These are phyloP conservation scores for Vickermania ingenoplastis DNA, from an alignment of 208 protist species.

Conservation along the genomic window DNA sequence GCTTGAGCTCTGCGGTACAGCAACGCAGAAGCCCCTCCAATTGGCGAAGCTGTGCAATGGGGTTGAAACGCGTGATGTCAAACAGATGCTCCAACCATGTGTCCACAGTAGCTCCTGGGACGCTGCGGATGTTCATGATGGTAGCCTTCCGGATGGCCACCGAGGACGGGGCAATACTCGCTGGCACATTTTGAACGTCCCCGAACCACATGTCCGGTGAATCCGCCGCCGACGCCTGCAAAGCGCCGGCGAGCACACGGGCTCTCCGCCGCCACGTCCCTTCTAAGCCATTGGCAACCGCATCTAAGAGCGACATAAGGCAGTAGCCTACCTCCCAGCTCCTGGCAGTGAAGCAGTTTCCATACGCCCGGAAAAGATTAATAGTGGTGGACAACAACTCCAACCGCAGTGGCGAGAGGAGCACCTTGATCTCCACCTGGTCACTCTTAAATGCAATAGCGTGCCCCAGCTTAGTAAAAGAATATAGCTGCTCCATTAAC, in stretches of 20 bases:
- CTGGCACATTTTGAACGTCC: conserved; percentile 38
- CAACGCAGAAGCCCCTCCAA: conserved; percentile 54
- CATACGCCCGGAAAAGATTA: conserved; percentile 55
- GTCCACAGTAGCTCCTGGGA: conserved; percentile 38
- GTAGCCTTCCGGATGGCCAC: conserved; percentile 30
- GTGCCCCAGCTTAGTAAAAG: conserved; percentile 46
- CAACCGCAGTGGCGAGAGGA: conserved; percentile 41
- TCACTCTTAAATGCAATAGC: conserved; percentile 15
- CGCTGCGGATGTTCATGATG: conserved; percentile 26
- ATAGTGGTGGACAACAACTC: conserved; percentile 50
- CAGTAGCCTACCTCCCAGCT: conserved; percentile 66
- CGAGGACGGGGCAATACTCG: conserved; percentile 23
- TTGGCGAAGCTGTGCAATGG: conserved; percentile 63
- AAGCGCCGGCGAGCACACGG: background rate
- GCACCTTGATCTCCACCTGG: conserved; percentile 27
- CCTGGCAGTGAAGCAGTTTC: conserved; percentile 42
- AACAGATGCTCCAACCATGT: conserved; percentile 77
- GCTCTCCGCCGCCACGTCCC: conserved; percentile 54
- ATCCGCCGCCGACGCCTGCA: background rate
- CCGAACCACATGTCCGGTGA: conserved; percentile 66
- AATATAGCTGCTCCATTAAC: conserved; percentile 52
- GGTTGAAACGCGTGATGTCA: conserved; percentile 61
- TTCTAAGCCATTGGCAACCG: conserved; percentile 67
- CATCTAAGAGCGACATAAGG: conserved; percentile 60
- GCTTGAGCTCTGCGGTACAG: conserved; percentile 58